phyloP scores from a whole-genome alignment of 495 filamentous ascomycete genomes.

The Acidiella bohemica region DNA sequence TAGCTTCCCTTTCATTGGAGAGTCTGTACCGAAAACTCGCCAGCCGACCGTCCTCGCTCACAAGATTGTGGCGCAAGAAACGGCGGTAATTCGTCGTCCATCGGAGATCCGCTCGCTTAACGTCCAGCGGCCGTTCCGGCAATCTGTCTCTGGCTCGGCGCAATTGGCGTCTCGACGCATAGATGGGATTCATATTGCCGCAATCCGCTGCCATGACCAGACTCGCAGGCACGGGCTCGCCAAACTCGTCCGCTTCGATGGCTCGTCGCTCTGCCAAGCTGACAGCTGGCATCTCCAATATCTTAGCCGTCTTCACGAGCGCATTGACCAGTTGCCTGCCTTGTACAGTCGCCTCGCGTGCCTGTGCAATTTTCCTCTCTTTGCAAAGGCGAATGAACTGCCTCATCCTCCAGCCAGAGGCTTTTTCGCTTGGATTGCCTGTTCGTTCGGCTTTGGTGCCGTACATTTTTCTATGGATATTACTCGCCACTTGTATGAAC shows the following conservation, averaged over 20 bases:
- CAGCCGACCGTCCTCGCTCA: too few species aligned
- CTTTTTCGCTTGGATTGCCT: not conserved
- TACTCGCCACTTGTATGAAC: slow-evolving; percentile 8
- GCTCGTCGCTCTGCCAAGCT: not conserved
- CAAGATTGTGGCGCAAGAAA: too few species aligned
- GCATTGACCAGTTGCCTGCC: slow-evolving; percentile 4
- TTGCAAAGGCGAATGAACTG: not conserved
- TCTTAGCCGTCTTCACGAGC: slow-evolving; percentile 5
- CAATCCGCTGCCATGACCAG: not conserved
- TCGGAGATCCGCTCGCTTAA: too few species aligned
- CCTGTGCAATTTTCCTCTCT: slow-evolving; percentile 4
- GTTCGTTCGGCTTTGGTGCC: not conserved
- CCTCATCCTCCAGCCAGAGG: too few species aligned
- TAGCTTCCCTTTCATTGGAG: too few species aligned
- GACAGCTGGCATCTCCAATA: slow-evolving; percentile 1
- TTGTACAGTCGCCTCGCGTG: not conserved
- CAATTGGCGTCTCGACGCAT: too few species aligned
- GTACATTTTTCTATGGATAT: not conserved
- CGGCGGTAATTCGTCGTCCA: too few species aligned
- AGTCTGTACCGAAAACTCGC: too few species aligned
- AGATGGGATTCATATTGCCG: too few species aligned
- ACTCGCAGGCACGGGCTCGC: not conserved
- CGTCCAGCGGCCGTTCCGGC: too few species aligned
- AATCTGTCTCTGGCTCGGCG: too few species aligned
- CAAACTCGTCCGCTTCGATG: slow-evolving; percentile 2